phyloP scores from a whole-genome alignment of 2,329 filamentous ascomycete species.

The Canariomyces notabilis region DNA sequence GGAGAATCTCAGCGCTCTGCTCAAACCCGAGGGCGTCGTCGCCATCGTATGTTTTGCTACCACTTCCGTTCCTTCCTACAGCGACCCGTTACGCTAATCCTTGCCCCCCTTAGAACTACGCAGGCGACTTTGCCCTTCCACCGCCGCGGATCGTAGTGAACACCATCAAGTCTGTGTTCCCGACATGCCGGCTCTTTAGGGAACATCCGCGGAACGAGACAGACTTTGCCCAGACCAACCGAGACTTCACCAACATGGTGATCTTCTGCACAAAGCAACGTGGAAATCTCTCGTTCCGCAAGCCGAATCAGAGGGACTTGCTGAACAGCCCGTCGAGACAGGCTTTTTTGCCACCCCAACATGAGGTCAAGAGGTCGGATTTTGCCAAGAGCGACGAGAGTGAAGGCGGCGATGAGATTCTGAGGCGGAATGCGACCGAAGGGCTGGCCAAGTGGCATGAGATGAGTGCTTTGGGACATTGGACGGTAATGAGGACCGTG shows the following conservation, averaged over 20 bases:
- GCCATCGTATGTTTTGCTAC: constrained; percentile 63
- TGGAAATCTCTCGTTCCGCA: constrained; percentile 58
- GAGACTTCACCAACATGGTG: constrained; percentile 92
- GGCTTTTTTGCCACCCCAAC: constrained; percentile 64
- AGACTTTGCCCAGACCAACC: constrained; percentile 42
- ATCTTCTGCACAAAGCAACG: constrained; percentile 76
- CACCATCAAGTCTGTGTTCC: constrained; percentile 78
- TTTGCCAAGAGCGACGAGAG: constrained; percentile 35
- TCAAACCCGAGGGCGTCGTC: constrained; percentile 75
- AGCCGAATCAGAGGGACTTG: constrained; percentile 59
- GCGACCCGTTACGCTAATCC: background rate
- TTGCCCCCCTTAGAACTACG: constrained; percentile 67
- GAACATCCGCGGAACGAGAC: constrained; percentile 57
- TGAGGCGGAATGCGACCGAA: constrained; percentile 59
- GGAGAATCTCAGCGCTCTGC: constrained; percentile 59
- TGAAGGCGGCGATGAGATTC: constrained; percentile 43
- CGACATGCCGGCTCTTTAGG: constrained; percentile 85
- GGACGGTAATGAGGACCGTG: constrained; percentile 84
- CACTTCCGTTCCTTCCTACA: constrained; percentile 6
- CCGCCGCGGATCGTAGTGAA: constrained; percentile 73
- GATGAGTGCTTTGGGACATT: constrained; percentile 76
- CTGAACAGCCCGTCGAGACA: constrained; percentile 66
- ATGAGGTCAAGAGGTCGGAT: constrained; percentile 58
- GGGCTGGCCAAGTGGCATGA: constrained; percentile 68
- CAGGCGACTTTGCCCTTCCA: constrained; percentile 75